phyloP scores from a whole-genome alignment of 176 grass and related monocot genomes.

The Hordeum vulgare region MorexV3_pseudomolecules_assembly NC_058521.1:579680112-579680611 shows the following conservation, averaged over 20 bases:
- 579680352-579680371: constrained; percentile 74
- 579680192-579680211: not conserved
- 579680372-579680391: not conserved
- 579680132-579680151: not conserved
- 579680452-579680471: constrained; percentile 11
- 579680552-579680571: not conserved
- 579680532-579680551: not conserved
- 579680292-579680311: constrained; percentile 79
- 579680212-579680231: constrained; percentile 20
- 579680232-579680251: not conserved
- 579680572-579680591: not conserved
- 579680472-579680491: not conserved
- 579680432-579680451: not conserved
- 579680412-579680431: constrained; percentile 1
- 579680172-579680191: not conserved
- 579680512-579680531: not conserved
- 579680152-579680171: not conserved
- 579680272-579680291: constrained; percentile 69
- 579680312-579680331: constrained; percentile 55
- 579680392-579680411: not conserved
- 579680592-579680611: not conserved
- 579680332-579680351: constrained; percentile 62
- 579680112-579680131: not conserved
- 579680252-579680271: constrained; percentile 39
- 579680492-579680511: constrained; percentile 10